Conservation (phyloP, 1,284 basidiomycete genomes). For the Heliocybe sulcata region DNA sequence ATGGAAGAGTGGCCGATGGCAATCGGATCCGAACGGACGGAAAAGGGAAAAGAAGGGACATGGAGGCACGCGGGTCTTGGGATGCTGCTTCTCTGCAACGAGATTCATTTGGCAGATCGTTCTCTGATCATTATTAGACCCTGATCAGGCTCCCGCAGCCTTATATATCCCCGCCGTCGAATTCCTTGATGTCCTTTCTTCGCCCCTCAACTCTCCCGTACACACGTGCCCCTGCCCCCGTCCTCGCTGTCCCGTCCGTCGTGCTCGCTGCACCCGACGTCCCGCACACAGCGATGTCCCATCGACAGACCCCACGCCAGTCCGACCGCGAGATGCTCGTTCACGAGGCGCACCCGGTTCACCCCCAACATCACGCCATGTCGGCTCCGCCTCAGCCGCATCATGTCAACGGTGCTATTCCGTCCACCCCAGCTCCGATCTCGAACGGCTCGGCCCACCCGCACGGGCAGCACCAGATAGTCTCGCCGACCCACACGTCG, state of each 20-base stretch:
- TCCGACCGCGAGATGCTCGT: conserved; percentile 56
- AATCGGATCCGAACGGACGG: conserved; percentile 1
- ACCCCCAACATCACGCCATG: conserved; percentile 36
- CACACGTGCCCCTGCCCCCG: conserved; percentile 48
- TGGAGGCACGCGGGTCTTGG: conserved; percentile 8
- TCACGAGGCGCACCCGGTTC: conserved; percentile 45
- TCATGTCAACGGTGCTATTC: conserved; percentile 45
- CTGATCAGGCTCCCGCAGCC: conserved; percentile 27
- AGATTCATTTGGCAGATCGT: conserved; percentile 18
- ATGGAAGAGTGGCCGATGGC: not conserved
- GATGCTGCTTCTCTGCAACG: conserved; percentile 15
- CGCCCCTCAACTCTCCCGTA: conserved; percentile 32
- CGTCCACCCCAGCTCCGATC: conserved; percentile 30
- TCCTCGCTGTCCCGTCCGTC: conserved; percentile 16
- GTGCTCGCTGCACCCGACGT: conserved; percentile 18
- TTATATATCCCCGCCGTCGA: conserved; percentile 25
- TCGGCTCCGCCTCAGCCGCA: conserved; percentile 29
- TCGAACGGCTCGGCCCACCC: conserved; percentile 35
- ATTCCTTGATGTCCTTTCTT: conserved; percentile 21
- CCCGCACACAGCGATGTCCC: conserved; percentile 39
- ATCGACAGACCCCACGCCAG: conserved; percentile 54
- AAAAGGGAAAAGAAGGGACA: conserved; percentile 3
- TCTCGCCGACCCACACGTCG: conserved; percentile 44
- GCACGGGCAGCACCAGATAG: conserved; percentile 10
- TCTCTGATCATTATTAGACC: conserved; percentile 28